phyloP scores from a whole-genome alignment of 2,329 filamentous ascomycete genomes.

The Talaromyces verruculosus region DNA sequence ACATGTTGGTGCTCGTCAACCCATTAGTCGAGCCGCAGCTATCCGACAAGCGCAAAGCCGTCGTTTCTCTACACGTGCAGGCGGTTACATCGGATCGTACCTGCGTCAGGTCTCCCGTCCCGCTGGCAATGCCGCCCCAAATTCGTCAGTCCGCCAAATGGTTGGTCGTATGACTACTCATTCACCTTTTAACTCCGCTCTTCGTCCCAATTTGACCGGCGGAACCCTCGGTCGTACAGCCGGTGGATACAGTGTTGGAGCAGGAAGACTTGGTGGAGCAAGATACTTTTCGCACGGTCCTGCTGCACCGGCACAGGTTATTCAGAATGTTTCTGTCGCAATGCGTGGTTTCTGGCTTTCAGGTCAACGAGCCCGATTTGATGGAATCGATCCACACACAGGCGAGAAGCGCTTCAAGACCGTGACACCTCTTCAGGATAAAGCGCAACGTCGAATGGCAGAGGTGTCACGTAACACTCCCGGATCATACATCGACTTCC shows the following conservation, averaged over 20 bases:
- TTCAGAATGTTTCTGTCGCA: slow-evolving; percentile 92
- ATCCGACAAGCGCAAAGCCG: slow-evolving; percentile 65
- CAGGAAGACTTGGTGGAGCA: slow-evolving; percentile 67
- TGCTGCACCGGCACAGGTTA: slow-evolving; percentile 80
- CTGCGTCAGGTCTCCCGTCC: slow-evolving; percentile 49
- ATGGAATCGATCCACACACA: slow-evolving; percentile 66
- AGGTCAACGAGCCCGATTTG: slow-evolving; percentile 82
- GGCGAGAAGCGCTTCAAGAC: slow-evolving; percentile 78
- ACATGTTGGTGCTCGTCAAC: slow-evolving; percentile 57
- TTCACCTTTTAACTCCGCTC: slow-evolving; percentile 81
- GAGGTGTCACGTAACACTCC: slow-evolving; percentile 54
- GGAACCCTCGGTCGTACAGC: slow-evolving; percentile 80
- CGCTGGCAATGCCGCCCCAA: slow-evolving; percentile 50
- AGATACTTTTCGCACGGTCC: slow-evolving; percentile 90
- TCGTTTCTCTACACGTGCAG: slow-evolving; percentile 60
- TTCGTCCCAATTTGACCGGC: slow-evolving; percentile 89
- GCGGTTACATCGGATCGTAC: slow-evolving; percentile 53
- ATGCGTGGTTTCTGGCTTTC: slow-evolving; percentile 91
- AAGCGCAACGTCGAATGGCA: slow-evolving; percentile 67
- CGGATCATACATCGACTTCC: slow-evolving; percentile 86
- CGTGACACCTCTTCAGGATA: slow-evolving; percentile 72
- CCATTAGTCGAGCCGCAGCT: slow-evolving; percentile 60
- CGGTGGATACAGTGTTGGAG: slow-evolving; percentile 79
- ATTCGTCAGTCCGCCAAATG: slow-evolving; percentile 56
- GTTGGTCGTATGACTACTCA: slow-evolving; percentile 67